Percentiles rank a stretch among this genome's conserved stretches.
Conservation (phyloP, 768 basidiomycete species). For the Leccinum disarticulatum region DNA sequence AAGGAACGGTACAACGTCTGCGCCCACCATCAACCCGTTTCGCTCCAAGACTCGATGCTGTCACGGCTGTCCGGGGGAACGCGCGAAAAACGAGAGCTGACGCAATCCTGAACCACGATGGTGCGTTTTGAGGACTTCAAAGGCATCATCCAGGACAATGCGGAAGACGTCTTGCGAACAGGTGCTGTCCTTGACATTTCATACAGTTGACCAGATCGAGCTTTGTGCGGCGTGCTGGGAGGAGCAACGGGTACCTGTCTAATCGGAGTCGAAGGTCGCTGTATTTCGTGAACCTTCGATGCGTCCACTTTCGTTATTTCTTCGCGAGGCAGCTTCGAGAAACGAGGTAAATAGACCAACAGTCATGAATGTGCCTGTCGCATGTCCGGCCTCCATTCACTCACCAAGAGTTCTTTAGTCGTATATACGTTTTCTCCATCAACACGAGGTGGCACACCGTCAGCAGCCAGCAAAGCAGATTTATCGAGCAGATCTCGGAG, state of each 20-base stretch:
- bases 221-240: constrained; percentile 29
- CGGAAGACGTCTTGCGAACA: constrained; percentile 22
- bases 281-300: neutral
- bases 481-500: constrained; percentile 14
- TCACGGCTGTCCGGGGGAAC: constrained; percentile 24
- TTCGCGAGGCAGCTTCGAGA: constrained; percentile 10
- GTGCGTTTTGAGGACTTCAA: constrained; percentile 12
- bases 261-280: constrained; percentile 21
- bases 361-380: constrained; percentile 6
- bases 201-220: constrained; percentile 17
- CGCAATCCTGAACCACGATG: constrained; percentile 2
- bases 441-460: constrained; percentile 14
- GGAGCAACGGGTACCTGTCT: constrained; percentile 18
- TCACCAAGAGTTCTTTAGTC: constrained; percentile 15
- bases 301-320: neutral
- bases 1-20: constrained; percentile 2
- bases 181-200: constrained; percentile 4
- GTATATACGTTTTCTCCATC: constrained; percentile 13
- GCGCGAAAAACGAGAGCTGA: constrained; percentile 8
- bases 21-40: constrained; percentile 1
- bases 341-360: constrained; percentile 2
- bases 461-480: constrained; percentile 8
- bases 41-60: constrained; percentile 41
- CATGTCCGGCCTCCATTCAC: constrained; percentile 10
- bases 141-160: constrained; percentile 31